Conservation (phyloP, 768 basidiomycete genomes). For the Pulveroboletus sp. region DNA sequence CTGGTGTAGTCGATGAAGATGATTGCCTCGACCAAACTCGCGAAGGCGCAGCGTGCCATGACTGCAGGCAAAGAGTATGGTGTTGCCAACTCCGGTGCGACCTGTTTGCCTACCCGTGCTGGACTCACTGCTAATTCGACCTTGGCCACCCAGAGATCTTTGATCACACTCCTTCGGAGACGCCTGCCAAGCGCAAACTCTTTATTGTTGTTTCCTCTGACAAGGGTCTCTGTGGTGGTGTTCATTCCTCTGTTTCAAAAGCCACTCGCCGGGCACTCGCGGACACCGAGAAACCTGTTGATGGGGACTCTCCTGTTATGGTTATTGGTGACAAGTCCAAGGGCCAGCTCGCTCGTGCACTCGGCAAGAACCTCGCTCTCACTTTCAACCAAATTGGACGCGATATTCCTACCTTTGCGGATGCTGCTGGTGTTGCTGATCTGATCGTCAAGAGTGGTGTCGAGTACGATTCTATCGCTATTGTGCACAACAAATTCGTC, state of each 20-base stretch:
- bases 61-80: conserved; percentile 88
- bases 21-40: conserved; percentile 96
- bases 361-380: conserved; percentile 63
- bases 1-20: conserved; percentile 88
- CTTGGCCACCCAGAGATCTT: conserved; percentile 68
- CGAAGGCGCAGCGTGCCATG: conserved; percentile 95
- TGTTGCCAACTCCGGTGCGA: conserved; percentile 76
- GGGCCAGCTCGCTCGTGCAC: conserved; percentile 71
- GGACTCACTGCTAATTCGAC: conserved; percentile 3
- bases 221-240: conserved; percentile 99
- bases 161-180: conserved; percentile 66
- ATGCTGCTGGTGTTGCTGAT: conserved; percentile 92
- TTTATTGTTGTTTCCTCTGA: conserved; percentile 95
- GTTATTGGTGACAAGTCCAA: conserved; percentile 98
- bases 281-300: conserved; percentile 46
- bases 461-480: conserved; percentile 78
- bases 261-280: conserved; percentile 70
- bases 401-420: conserved; percentile 95
- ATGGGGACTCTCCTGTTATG: conserved; percentile 65
- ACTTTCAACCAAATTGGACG: conserved; percentile 98
- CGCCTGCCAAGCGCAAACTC: conserved; percentile 70
- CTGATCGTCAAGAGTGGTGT: conserved; percentile 80
- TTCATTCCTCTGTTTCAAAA: conserved; percentile 95
- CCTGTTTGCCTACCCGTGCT: conserved; percentile 1
- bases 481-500: conserved; percentile 82